phyloP scores from a whole-genome alignment of 2,329 filamentous ascomycete genomes.

The Pseudogymnoascus sp. region DNA sequence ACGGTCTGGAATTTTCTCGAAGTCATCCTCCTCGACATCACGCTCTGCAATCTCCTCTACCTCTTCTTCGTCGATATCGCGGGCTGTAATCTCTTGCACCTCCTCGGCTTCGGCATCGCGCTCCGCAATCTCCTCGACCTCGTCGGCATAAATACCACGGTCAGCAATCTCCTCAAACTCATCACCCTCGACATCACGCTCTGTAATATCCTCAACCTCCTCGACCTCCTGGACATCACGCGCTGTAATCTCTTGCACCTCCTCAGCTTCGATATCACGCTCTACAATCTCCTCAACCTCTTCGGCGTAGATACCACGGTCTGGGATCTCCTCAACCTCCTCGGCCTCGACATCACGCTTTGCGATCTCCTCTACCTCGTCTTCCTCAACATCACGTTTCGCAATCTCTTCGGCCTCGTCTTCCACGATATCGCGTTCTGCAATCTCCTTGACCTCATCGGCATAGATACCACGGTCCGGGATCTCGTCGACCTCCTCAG shows the following conservation, averaged over 20 bases:
- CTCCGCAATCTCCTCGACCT: not conserved
- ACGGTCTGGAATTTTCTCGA: not conserved
- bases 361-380: not conserved
- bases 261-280: not conserved
- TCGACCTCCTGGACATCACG: too few species aligned
- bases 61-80: too few species aligned
- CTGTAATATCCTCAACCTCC: too few species aligned
- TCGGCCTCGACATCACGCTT: not conserved
- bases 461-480: not conserved
- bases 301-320: not conserved
- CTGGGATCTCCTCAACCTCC: too few species aligned
- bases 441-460: not conserved
- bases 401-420: not conserved
- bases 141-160: too few species aligned
- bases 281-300: not conserved
- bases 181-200: too few species aligned
- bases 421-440: not conserved
- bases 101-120: not conserved
- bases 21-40: not conserved
- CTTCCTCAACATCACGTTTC: not conserved
- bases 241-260: not conserved
- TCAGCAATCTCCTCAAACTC: too few species aligned
- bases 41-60: not conserved
- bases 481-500: not conserved
- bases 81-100: not conserved